A percentile compares a stretch with the other conserved stretches of the same genome.
Evolutionary conservation across 805 yeast species (phyloP).

Genomic region (Spathaspora sp.): DNA sequence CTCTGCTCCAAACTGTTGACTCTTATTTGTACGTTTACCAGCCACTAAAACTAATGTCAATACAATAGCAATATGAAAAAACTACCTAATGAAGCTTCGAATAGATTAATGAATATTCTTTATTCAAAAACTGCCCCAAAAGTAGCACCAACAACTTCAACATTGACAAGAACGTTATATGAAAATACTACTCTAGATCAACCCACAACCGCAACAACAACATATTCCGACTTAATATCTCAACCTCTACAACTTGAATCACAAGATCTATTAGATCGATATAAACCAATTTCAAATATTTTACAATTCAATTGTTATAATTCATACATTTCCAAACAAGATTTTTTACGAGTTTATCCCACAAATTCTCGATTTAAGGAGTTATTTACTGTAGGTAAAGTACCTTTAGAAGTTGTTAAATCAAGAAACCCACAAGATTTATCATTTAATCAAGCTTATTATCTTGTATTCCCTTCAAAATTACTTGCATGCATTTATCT

Average conservation of each 20-base stretch:
- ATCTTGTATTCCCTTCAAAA: conserved; percentile 45
- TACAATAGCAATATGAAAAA: conserved; percentile 5
- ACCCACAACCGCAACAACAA: too few species aligned
- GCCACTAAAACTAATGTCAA: too few species aligned
- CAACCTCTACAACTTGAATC: not conserved
- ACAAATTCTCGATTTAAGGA: conserved; percentile 22
- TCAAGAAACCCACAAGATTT: conserved; percentile 47
- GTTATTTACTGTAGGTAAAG: conserved; percentile 4
- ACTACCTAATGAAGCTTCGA: conserved; percentile 15
- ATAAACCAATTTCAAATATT: conserved; percentile 21
- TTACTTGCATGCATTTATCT: conserved; percentile 51
- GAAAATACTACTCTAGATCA: not conserved
- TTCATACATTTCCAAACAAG: conserved; percentile 34
- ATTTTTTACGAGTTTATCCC: conserved; percentile 39
- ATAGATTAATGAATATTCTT: conserved; percentile 26
- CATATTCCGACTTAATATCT: not conserved
- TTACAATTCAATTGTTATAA: conserved; percentile 35
- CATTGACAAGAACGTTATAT: conserved; percentile 25
- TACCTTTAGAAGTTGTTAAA: conserved; percentile 32
- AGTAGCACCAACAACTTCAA: conserved; percentile 24
- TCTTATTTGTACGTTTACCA: too few species aligned
- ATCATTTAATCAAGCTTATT: conserved; percentile 46
- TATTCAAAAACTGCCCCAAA: conserved; percentile 27
- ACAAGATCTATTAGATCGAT: not conserved
- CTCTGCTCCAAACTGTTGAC: too few species aligned